Evolutionary conservation across 805 yeast genomes (phyloP), one percentile per base, ranked within the genome.

Genomic region (Yarrowia sp.): DNA sequence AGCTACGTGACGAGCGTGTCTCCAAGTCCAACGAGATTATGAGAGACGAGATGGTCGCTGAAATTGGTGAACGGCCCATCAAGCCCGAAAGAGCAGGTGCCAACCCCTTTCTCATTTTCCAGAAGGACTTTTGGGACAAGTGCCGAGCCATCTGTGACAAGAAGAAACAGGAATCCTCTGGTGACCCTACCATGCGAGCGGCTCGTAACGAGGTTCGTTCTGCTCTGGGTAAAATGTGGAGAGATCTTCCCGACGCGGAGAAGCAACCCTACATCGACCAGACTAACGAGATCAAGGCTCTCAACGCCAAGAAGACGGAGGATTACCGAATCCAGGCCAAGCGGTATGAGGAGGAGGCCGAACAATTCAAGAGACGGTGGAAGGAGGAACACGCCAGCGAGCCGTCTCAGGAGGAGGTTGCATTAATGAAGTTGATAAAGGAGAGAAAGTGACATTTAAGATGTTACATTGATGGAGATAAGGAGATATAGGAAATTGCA

Each of bases 111-210:
- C 65, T 78, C 38, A 70, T 78, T 6, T 78, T 76, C 67, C 80
- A 78, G 62, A 77, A 77, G 62, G 77, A 75, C 40, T 76, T 75
- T 66, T 78, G 81, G 81, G 79, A 77, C 9, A 70, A 71, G 21
- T 74, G 79, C 62, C 72, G 79, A 19, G 68, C 70, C 32, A 75
- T 73, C 48, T 73, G 79, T 3, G 79, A 78, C 58, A 68, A 67
- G 22, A 68, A 67, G 36, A 74, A 74, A 62, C 76, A 72, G 48
- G 66, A 67, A 16, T 64, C 68, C 10, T 68, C 72, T 0, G 74
- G 74, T 6, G 77, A 74, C 46, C 70, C 74, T 3, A 68, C 67
- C 11, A 71, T 71, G 22, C 64, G 68, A 30, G 79, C 79, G 1
- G 68, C 78, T 6, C 73, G 79, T 17, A 74, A 77, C 52, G 81